phyloP scores from a whole-genome alignment of 2,329 filamentous ascomycete species.

The Camillea tinctor region DNA sequence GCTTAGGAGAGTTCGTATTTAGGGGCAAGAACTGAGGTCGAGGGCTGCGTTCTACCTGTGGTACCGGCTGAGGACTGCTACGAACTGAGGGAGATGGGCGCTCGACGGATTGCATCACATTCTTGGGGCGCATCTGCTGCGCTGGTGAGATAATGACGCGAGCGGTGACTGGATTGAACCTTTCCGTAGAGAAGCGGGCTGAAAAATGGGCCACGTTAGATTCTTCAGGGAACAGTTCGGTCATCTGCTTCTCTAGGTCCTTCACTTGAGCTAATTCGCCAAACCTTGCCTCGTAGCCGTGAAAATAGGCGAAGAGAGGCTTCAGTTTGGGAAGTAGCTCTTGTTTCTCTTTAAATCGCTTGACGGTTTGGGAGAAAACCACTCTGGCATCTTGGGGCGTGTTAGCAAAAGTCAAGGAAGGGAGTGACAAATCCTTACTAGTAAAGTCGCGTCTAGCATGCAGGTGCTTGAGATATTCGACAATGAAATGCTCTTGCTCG shows the following conservation, averaged over 20 bases:
- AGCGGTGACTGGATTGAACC: slow-evolving; percentile 80
- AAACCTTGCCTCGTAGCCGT: slow-evolving; percentile 92
- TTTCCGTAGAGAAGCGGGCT: slow-evolving; percentile 68
- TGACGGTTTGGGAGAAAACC: slow-evolving; percentile 93
- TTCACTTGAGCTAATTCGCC: slow-evolving; percentile 89
- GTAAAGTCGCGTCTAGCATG: slow-evolving; percentile 90
- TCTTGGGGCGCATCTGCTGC: slow-evolving; percentile 70
- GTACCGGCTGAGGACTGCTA: slow-evolving; percentile 43
- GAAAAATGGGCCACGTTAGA: slow-evolving; percentile 73
- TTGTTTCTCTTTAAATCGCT: slow-evolving; percentile 73
- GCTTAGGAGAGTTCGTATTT: slow-evolving; percentile 55
- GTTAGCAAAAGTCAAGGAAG: slow-evolving; percentile 18
- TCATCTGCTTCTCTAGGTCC: slow-evolving; percentile 90
- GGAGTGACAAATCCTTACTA: slow-evolving; percentile 56
- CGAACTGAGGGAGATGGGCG: slow-evolving; percentile 42
- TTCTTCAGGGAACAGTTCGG: slow-evolving; percentile 88
- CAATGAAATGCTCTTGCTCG: slow-evolving; percentile 86
- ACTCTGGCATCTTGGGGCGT: slow-evolving; percentile 74
- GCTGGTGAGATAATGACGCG: slow-evolving; percentile 79
- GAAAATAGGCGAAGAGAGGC: slow-evolving; percentile 85
- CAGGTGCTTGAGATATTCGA: slow-evolving; percentile 94
- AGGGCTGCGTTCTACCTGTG: slow-evolving; percentile 40
- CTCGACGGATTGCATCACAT: slow-evolving; percentile 54
- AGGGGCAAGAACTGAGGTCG: slow-evolving; percentile 46
- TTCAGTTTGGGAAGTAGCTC: slow-evolving; percentile 75